phyloP scores from a whole-genome alignment of 331 rosid species.

The Pyrus hybrid region DNA sequence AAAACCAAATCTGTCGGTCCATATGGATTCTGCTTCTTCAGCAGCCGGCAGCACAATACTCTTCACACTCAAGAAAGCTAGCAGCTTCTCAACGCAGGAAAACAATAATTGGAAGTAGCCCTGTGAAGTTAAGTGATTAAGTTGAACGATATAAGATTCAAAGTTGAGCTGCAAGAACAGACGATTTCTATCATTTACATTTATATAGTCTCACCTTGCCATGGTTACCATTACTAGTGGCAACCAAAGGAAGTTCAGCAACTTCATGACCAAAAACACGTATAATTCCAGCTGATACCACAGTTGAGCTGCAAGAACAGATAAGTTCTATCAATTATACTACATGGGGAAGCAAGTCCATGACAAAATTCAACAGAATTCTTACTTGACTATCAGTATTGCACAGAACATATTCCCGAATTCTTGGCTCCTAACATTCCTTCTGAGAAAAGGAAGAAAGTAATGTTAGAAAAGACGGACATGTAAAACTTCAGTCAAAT shows the following conservation, averaged over 20 bases:
- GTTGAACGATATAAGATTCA: no score
- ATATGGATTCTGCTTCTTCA: conserved; percentile 89
- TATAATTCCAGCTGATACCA: conserved; percentile 83
- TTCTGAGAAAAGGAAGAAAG: conserved; percentile 29
- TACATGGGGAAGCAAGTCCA: background rate
- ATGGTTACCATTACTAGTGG: conserved; percentile 70
- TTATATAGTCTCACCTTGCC: conserved; percentile 56
- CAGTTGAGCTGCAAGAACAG: conserved; percentile 66
- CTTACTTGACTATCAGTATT: conserved; percentile 76
- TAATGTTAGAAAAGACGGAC: background rate
- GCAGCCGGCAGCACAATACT: conserved; percentile 91
- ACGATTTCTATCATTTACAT: background rate
- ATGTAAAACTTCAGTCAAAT: background rate
- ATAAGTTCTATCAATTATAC: conserved; percentile 8
- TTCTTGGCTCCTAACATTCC: conserved; percentile 78
- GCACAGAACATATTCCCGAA: conserved; percentile 96
- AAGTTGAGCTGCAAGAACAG: no score
- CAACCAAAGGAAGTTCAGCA: conserved; percentile 93
- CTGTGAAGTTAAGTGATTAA: conserved; percentile 23
- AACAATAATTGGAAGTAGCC: conserved; percentile 89
- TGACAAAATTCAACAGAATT: conserved; percentile 6
- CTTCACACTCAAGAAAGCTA: conserved; percentile 68
- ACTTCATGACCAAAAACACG: conserved; percentile 79
- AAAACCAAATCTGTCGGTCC: conserved; percentile 86
- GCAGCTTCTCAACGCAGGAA: conserved; percentile 76